These are phyloP conservation scores for Lithospermum erythrorhizon DNA, from an alignment of 257 asterid genomes.

Conservation along the genomic window DNA sequence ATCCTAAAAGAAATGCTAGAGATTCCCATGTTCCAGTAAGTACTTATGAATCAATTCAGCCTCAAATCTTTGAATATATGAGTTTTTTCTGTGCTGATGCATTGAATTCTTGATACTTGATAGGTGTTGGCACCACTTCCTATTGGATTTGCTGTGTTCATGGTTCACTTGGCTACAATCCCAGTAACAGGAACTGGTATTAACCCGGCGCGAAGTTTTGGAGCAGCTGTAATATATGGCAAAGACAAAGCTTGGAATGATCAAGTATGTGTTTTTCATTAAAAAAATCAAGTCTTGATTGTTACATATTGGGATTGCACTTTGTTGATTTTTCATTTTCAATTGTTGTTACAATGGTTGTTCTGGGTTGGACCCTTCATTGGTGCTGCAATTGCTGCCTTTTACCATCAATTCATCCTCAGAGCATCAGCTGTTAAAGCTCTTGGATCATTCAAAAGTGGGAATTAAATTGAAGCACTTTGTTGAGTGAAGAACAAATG, in stretches of 20 bases:
- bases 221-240: slow-evolving; percentile 65
- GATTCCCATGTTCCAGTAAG: slow-evolving; percentile 78
- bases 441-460: slow-evolving; percentile 68
- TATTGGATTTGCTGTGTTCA: slow-evolving; percentile 66
- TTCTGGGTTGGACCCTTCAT: slow-evolving; percentile 86
- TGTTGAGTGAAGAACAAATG: background rate
- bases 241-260: slow-evolving; percentile 53
- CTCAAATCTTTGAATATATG: background rate
- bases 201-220: slow-evolving; percentile 68
- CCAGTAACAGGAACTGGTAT: slow-evolving; percentile 70
- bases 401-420: slow-evolving; percentile 54
- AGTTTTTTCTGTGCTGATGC: background rate
- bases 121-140: slow-evolving; percentile 83
- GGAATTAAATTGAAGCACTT: background rate
- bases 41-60: background rate
- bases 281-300: background rate
- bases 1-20: slow-evolving; percentile 61
- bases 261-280: slow-evolving; percentile 28
- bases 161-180: slow-evolving; percentile 78
- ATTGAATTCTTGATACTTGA: slow-evolving; percentile 7
- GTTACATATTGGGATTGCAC: background rate
- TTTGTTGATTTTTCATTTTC: background rate
- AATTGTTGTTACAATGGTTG: slow-evolving; percentile 39
- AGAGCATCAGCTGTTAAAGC: slow-evolving; percentile 73
- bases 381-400: slow-evolving; percentile 76